Evolutionary conservation across 306 rosid genomes (phyloP).

Genomic region (Vigna nakashimae): DNA sequence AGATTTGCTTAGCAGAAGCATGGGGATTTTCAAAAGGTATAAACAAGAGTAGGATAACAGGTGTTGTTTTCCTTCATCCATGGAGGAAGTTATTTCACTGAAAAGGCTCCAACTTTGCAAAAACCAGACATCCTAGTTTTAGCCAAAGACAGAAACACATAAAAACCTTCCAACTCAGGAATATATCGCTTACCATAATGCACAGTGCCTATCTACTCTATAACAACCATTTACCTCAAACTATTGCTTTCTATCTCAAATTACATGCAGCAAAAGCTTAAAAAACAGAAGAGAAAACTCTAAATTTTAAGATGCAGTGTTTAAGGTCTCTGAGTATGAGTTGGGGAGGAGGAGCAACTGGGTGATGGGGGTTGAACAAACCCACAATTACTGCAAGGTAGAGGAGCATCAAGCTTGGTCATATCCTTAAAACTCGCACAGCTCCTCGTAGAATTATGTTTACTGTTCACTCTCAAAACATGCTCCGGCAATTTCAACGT

Average conservation of each 20-base stretch:
- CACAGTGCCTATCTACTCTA: too few species aligned
- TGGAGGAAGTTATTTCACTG: too few species aligned
- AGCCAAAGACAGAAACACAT: too few species aligned
- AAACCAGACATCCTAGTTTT: too few species aligned
- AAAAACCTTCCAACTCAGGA: too few species aligned
- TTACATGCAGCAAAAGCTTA: neutral
- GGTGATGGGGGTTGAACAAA: slow-evolving; percentile 35
- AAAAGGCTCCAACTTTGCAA: too few species aligned
- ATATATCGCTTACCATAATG: too few species aligned
- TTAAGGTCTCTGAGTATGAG: slow-evolving; percentile 17
- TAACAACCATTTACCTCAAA: neutral
- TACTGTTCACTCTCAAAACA: slow-evolving; percentile 50
- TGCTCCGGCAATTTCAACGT: slow-evolving; percentile 64
- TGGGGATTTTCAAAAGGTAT: too few species aligned
- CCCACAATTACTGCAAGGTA: slow-evolving; percentile 47
- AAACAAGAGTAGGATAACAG: too few species aligned
- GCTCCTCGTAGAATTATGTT: slow-evolving; percentile 56
- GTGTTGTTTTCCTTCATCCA: too few species aligned
- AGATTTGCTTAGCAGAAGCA: too few species aligned
- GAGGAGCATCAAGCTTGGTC: slow-evolving; percentile 9
- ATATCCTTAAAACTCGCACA: slow-evolving; percentile 57
- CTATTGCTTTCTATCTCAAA: neutral
- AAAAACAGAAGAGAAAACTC: neutral
- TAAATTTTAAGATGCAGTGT: neutral
- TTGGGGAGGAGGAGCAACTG: neutral